Evolutionary conservation across 2,329 filamentous ascomycete genomes (phyloP).

Genomic region (Aspergillus sp.): DNA sequence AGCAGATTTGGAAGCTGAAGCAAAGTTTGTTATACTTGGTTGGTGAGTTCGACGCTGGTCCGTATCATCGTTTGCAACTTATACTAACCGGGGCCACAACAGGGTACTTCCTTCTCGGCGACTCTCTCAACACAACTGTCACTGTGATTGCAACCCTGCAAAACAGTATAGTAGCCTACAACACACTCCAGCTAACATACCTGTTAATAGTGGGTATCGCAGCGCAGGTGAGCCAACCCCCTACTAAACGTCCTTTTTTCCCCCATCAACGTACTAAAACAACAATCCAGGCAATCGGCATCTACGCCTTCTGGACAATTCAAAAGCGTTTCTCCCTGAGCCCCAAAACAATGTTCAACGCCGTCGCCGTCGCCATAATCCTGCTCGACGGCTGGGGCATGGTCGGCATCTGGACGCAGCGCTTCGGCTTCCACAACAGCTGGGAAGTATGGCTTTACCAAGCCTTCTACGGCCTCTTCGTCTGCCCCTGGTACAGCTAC

Average conservation of each 20-base stretch:
- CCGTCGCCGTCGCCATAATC: slow-evolving; percentile 61
- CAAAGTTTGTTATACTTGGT: slow-evolving; percentile 66
- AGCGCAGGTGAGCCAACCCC: slow-evolving; percentile 50
- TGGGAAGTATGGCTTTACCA: slow-evolving; percentile 56
- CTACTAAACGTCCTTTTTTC: background rate
- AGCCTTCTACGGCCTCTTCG: slow-evolving; percentile 63
- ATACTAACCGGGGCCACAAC: background rate
- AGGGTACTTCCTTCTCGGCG: slow-evolving; percentile 67
- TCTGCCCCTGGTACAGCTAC: slow-evolving; percentile 71
- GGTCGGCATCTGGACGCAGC: slow-evolving; percentile 57
- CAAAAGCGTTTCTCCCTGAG: slow-evolving; percentile 60
- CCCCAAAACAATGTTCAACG: slow-evolving; percentile 69
- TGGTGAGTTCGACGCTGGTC: slow-evolving; percentile 35
- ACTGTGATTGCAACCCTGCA: slow-evolving; percentile 67
- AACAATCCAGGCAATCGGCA: slow-evolving; percentile 49
- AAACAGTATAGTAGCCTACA: slow-evolving; percentile 64
- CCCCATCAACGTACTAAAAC: background rate
- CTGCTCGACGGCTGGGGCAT: slow-evolving; percentile 60
- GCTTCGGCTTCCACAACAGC: slow-evolving; percentile 54
- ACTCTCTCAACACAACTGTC: slow-evolving; percentile 68
- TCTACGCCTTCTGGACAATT: slow-evolving; percentile 61
- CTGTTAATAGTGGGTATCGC: slow-evolving; percentile 66
- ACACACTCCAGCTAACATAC: slow-evolving; percentile 65
- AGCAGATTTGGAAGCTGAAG: slow-evolving; percentile 63
- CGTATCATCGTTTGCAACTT: background rate